These are phyloP conservation scores for Quercus engelmannii DNA, from an alignment of 306 rosid species.

Conservation along the genomic window DNA sequence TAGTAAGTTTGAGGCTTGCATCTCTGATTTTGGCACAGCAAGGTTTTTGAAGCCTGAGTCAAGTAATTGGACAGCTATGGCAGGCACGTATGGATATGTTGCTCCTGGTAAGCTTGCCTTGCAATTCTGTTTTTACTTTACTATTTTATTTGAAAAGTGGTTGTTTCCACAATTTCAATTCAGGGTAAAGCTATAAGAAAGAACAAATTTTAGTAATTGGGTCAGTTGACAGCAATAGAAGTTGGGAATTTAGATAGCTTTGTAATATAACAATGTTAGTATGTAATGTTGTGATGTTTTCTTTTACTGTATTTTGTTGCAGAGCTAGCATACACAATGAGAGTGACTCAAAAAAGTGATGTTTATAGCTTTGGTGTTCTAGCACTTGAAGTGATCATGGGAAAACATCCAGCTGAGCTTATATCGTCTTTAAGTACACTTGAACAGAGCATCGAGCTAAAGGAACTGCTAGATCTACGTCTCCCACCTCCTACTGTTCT, in stretches of 20 bases:
- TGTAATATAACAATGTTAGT: too few relatives aligned
- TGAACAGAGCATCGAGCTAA: background rate
- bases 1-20: background rate
- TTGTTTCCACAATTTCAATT: background rate
- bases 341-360: background rate
- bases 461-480: background rate
- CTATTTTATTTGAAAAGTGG: background rate
- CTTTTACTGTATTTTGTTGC: too few relatives aligned
- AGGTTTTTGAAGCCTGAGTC: background rate
- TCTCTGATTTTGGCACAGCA: background rate
- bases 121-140: background rate
- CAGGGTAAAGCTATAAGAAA: background rate
- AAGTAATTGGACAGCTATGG: background rate
- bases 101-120: background rate
- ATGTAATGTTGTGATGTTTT: too few relatives aligned
- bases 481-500: background rate
- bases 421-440: background rate
- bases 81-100: background rate
- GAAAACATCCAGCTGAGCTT: background rate
- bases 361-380: background rate
- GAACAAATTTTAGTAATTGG: too few relatives aligned
- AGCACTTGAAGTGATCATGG: background rate
- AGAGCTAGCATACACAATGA: background rate
- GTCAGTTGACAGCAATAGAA: too few relatives aligned
- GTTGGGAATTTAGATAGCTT: too few relatives aligned